A percentile compares a stretch with the other conserved stretches of the same genome.
These are phyloP conservation scores for Cladosporium sp. DNA, from an alignment of 2,329 filamentous ascomycete species.

Conservation along the genomic window DNA sequence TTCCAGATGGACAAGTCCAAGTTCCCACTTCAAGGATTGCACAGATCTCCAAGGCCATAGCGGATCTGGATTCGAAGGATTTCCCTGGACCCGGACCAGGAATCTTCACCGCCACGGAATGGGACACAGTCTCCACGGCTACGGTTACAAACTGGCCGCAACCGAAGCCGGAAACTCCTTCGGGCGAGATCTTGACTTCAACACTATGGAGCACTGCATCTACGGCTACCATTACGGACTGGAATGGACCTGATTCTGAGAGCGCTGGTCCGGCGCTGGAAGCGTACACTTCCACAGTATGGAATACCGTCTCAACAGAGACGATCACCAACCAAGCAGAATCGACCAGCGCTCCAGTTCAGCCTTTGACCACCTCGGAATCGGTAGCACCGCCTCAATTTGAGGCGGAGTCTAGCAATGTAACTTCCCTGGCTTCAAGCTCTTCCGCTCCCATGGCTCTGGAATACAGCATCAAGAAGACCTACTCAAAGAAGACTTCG, in stretches of 20 bases:
- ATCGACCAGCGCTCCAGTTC: neutral
- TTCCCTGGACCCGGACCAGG: neutral
- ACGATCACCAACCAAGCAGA: neutral
- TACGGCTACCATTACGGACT: slow-evolving; percentile 5
- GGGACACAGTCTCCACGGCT: slow-evolving; percentile 3
- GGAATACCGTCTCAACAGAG: neutral
- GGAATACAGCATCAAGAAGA: slow-evolving; percentile 2
- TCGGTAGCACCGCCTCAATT: neutral
- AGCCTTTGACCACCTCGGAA: neutral
- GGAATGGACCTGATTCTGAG: neutral
- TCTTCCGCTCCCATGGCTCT: slow-evolving; percentile 3
- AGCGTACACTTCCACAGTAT: neutral
- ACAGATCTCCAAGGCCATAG: neutral
- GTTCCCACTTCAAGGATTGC: slow-evolving; percentile 3
- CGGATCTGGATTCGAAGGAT: neutral
- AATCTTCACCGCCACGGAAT: slow-evolving; percentile 1
- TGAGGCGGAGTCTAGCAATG: neutral
- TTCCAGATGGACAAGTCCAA: slow-evolving; percentile 21
- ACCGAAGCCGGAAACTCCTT: neutral
- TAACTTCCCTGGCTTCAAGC: neutral
- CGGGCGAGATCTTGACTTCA: slow-evolving; percentile 2
- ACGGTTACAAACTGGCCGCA: slow-evolving; percentile 12
- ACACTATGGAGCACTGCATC: neutral
- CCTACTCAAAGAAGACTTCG: slow-evolving; percentile 2
- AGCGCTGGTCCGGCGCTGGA: neutral